Base-by-base conservation (phyloP, 2,329 filamentous ascomycete species). In the Trichoderma citrinoviride region DNA sequence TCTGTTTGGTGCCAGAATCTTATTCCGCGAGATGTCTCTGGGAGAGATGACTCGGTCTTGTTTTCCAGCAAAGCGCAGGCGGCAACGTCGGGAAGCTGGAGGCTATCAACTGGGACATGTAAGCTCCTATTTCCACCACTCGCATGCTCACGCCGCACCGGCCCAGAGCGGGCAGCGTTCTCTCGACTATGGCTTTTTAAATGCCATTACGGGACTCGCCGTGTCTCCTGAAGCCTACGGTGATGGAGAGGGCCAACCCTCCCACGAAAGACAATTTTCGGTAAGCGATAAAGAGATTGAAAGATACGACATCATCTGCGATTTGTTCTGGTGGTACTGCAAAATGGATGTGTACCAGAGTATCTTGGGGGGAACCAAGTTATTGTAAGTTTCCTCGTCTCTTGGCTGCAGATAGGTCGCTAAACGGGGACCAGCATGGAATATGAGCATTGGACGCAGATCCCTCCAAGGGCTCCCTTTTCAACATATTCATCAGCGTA, bases 321-420 rank as follows among this genome's bases (percentile, higher is more conserved):
- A 98, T 77, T 78, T 98, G 5, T 96, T 90, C 73, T 99, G 94
- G 93, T 97, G 93, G 91, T 97, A 93, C 74, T 89, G 86, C 71
- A 96, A 97, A 76, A 95, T 97, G 81, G 95, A 98, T 75, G 87
- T 91, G 8, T 96, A 94, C 70, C 94, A 97, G 75, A 93, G 91
- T 73, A 86, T 97, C 67, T 80, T 98, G 25, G 95, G 93, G 69
- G 94, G 92, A 8, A 93, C 94, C 47, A 85, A 85, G 67, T 81
- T 96, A 53, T 89, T 97, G 92, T 97, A 81, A 83, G 92, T 84
- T 25, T 17, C 25, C 8, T 15, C 25, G 21, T 27, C 10, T 12
- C 1, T 46, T 43, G 3, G 23, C 17, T 33, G 25, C 41, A n/a
- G 1, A 17, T 46, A 15, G 33, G 25, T 66, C 40, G 33, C 74